Percentiles rank a stretch among this genome's conserved stretches.
phyloP scores from a whole-genome alignment of 805 yeast genomes.

The Wickerhamiella domercqiae region DNA sequence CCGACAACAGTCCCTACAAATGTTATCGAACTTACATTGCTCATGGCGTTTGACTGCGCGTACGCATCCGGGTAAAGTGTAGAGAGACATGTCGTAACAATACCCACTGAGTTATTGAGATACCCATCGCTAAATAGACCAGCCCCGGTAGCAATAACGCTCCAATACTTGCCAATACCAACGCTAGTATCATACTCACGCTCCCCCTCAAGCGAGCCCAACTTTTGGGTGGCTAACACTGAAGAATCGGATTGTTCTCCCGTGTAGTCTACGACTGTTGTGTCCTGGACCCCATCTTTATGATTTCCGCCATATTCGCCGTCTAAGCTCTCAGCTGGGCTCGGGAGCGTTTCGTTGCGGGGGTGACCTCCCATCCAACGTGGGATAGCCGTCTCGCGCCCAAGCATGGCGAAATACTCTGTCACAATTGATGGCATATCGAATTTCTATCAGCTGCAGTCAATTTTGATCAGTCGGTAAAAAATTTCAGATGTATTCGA shows the following conservation, averaged over 20 bases:
- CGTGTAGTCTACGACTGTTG: not conserved
- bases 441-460: too few species aligned
- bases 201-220: not conserved
- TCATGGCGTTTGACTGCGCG: slow-evolving; percentile 48
- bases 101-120: slow-evolving; percentile 66
- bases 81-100: slow-evolving; percentile 57
- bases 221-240: not conserved
- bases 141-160: slow-evolving; percentile 74
- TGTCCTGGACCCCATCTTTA: not conserved
- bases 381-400: slow-evolving; percentile 10
- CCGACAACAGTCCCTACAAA: slow-evolving; percentile 89
- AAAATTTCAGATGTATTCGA: too few species aligned
- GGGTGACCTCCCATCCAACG: slow-evolving; percentile 4
- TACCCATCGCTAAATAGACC: slow-evolving; percentile 91
- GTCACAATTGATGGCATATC: not conserved
- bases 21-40: slow-evolving; percentile 73
- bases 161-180: slow-evolving; percentile 33
- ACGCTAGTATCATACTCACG: not conserved
- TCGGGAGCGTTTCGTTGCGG: not conserved
- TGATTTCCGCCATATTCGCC: not conserved
- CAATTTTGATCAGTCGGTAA: not conserved
- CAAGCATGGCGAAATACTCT: slow-evolving; percentile 6
- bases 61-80: slow-evolving; percentile 48
- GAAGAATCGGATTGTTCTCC: not conserved
- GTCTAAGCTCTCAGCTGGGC: not conserved